Base-by-base conservation (phyloP, 768 basidiomycete species). In the Boletus sp. region DNA sequence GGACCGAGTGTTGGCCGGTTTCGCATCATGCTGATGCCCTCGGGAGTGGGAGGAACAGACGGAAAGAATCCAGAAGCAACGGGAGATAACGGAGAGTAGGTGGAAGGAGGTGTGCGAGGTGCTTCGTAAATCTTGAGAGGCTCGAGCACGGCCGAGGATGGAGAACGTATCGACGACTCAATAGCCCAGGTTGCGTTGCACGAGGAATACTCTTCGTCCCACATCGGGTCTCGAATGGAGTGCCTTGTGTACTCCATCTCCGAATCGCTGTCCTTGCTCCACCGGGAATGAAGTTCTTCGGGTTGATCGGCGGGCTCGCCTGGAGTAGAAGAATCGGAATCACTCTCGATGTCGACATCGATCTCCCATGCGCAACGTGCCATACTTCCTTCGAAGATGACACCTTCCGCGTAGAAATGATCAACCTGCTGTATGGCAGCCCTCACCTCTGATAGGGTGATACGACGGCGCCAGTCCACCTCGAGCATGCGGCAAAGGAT, bases 311-410 rank as follows among this genome's bases (percentile, higher is more conserved):
- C 72, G 32, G 75, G 66, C 50, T 74, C 71, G 9, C 66, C 77
- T 50, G 78, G 76, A 47, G 77, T 76, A 15, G 79, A 81, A 8
- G 82, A 79, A 56, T 84, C 78, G 56, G 78, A 82, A 67, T 85
- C 84, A 60, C 84, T 82, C 50, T 87, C 77, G 51, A 75, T 72
- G 54, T 77, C 83, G 75, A 85, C 80, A 47, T 84, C 85, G 15
- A 83, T 79, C 70, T 91, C 88, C 87, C 88, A 90, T 6, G 83
- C 76, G 59, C 87, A 88, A 39, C 84, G 79, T 30, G 89, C 88
- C 75, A 90, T 84, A 65, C 85, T 88, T 44, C 87, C 88, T 64
- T 90, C 88, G 58, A 90, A 89, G 53, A 90, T 75, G 44, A 83
- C 88, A 54, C 82, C 84, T n/a, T 81, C 79, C 5, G 84, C 81